A percentile compares a stretch with the other conserved stretches of the same genome.
Evolutionary conservation across 2,329 filamentous ascomycete species (phyloP).

Genomic region (Trichocomaceae sp.): DNA sequence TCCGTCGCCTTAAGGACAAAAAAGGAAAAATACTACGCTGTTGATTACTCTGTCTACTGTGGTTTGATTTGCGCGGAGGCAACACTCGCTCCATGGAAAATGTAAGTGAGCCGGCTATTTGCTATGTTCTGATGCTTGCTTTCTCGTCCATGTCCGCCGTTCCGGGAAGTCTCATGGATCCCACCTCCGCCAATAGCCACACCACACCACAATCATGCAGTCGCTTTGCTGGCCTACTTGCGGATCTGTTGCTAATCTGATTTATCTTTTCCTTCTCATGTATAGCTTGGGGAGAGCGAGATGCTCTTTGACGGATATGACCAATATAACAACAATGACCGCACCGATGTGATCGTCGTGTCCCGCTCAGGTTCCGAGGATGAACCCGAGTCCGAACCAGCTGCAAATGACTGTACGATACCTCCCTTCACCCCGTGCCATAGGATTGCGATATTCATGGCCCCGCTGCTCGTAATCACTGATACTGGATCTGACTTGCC

Average conservation of each 20-base stretch:
- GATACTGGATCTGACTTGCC: slow-evolving; percentile 2
- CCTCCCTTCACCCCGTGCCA: slow-evolving; percentile 10
- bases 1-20: neutral
- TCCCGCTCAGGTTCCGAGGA: slow-evolving; percentile 54
- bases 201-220: too few relatives aligned
- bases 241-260: slow-evolving; percentile 23
- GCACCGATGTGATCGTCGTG: slow-evolving; percentile 57
- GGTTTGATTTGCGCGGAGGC: slow-evolving; percentile 17
- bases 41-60: neutral
- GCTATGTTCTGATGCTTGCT: neutral
- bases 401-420: slow-evolving; percentile 52
- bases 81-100: slow-evolving; percentile 40
- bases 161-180: neutral
- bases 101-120: slow-evolving; percentile 25
- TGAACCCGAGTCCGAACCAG: slow-evolving; percentile 48
- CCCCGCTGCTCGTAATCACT: slow-evolving; percentile 10
- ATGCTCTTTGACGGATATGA: slow-evolving; percentile 56
- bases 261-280: neutral
- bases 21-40: neutral
- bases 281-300: slow-evolving; percentile 52
- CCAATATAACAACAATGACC: slow-evolving; percentile 53
- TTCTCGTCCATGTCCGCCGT: neutral
- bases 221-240: neutral
- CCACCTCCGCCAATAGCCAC: neutral
- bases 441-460: neutral